phyloP scores from a whole-genome alignment of 2,329 filamentous ascomycete genomes.

The Monosporascus sp. region DNA sequence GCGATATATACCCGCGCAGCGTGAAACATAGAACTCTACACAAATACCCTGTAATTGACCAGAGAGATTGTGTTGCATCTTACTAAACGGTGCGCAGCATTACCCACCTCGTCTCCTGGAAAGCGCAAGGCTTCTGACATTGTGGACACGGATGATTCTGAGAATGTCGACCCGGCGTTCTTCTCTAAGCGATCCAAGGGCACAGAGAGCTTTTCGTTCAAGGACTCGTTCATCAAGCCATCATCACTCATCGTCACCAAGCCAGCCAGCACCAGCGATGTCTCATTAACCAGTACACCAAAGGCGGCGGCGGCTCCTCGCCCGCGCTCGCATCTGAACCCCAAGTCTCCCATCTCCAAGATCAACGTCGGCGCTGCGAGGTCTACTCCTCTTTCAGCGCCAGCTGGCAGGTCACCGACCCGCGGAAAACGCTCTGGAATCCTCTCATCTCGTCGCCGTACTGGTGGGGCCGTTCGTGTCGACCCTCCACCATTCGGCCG shows the following conservation, averaged over 20 bases:
- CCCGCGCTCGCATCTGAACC: constrained; percentile 42
- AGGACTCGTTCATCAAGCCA: constrained; percentile 44
- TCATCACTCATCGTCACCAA: constrained; percentile 41
- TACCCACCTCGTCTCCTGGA: constrained; percentile 32
- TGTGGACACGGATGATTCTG: constrained; percentile 46
- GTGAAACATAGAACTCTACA: neutral
- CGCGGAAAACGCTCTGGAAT: constrained; percentile 63
- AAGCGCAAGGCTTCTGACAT: constrained; percentile 56
- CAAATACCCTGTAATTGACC: neutral
- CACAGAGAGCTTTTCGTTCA: constrained; percentile 33
- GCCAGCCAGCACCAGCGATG: constrained; percentile 30
- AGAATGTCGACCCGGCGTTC: constrained; percentile 56
- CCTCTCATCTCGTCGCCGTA: constrained; percentile 62
- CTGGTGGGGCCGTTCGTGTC: constrained; percentile 60
- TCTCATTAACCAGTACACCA: constrained; percentile 28
- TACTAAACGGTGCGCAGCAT: constrained; percentile 33
- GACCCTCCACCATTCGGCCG: constrained; percentile 61
- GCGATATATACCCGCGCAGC: neutral
- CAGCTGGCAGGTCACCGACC: constrained; percentile 77
- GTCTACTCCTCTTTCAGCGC: constrained; percentile 56
- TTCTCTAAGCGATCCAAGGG: constrained; percentile 57
- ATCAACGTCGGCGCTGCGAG: constrained; percentile 39
- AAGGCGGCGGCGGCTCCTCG: constrained; percentile 29
- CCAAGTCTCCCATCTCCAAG: constrained; percentile 47
- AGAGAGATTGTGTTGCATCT: neutral